Percentiles rank a stretch among this genome's conserved stretches.
Conservation (phyloP, 2,329 filamentous ascomycete species). For the Aspergillus latus region DNA sequence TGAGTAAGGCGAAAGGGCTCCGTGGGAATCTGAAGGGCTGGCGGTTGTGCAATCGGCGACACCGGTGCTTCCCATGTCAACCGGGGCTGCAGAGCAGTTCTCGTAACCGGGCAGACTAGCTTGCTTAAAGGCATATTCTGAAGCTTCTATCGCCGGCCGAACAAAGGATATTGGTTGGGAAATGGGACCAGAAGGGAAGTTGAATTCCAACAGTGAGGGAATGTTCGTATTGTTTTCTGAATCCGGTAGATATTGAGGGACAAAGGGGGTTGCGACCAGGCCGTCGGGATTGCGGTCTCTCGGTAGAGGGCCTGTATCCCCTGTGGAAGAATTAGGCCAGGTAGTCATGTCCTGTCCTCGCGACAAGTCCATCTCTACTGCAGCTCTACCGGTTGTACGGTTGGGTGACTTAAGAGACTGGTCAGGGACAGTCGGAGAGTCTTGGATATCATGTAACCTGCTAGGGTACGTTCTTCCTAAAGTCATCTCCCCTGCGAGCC, state of each 20-base stretch:
- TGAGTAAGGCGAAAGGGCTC: constrained; percentile 14
- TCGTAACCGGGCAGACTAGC: neutral
- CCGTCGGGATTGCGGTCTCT: constrained; percentile 21
- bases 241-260: constrained; percentile 23
- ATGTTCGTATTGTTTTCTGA: constrained; percentile 28
- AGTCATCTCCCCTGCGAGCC: constrained; percentile 14
- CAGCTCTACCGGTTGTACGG: constrained; percentile 20
- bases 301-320: constrained; percentile 14
- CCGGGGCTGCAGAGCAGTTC: neutral
- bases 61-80: neutral
- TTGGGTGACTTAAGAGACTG: constrained; percentile 19
- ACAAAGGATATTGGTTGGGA: constrained; percentile 39
- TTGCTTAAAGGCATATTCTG: constrained; percentile 38
- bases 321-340: constrained; percentile 26
- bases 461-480: constrained; percentile 22
- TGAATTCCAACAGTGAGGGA: constrained; percentile 28
- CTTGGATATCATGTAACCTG: constrained; percentile 24
- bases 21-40: constrained; percentile 11
- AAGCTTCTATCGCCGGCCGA: constrained; percentile 31
- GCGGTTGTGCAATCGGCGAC: constrained; percentile 6
- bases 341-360: constrained; percentile 18
- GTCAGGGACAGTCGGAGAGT: constrained; percentile 21
- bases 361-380: constrained; percentile 25
- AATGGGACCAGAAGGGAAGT: constrained; percentile 33
- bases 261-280: constrained; percentile 19